Evolutionary conservation across 2,329 filamentous ascomycete species (phyloP).

Genomic region (Phyllosticta citrichinensis): DNA sequence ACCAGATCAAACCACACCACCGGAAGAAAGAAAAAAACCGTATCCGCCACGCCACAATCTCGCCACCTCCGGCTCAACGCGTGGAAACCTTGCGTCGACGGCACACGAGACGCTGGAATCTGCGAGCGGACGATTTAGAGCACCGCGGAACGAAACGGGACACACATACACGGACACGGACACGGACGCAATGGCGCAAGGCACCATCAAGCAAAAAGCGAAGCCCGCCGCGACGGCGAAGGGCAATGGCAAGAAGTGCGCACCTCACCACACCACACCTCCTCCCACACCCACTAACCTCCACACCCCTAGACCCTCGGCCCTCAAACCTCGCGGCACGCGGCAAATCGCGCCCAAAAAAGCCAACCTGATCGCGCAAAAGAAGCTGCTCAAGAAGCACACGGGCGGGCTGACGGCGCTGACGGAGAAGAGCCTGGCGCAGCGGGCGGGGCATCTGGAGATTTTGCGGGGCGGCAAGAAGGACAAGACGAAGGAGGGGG

Average conservation of each 20-base stretch:
- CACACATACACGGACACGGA: too few species aligned
- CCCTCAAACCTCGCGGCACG: slow-evolving; percentile 47
- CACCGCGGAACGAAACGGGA: too few species aligned
- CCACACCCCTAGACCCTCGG: slow-evolving; percentile 15
- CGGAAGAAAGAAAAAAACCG: too few species aligned
- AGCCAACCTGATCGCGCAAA: slow-evolving; percentile 46
- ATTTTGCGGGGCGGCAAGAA: slow-evolving; percentile 58
- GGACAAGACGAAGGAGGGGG: slow-evolving; percentile 20
- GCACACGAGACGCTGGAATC: too few species aligned
- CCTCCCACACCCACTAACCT: slow-evolving; percentile 13
- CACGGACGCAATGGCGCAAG: slow-evolving; percentile 38
- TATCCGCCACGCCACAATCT: neutral
- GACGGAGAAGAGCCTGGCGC: slow-evolving; percentile 58
- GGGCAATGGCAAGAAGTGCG: neutral
- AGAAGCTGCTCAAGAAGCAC: slow-evolving; percentile 58
- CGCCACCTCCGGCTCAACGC: neutral
- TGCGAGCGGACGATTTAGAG: too few species aligned
- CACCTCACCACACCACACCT: neutral
- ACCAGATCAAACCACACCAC: neutral
- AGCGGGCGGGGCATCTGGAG: slow-evolving; percentile 61
- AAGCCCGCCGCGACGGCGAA: neutral
- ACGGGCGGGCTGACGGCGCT: slow-evolving; percentile 51
- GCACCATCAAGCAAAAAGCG: slow-evolving; percentile 37
- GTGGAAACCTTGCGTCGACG: too few species aligned
- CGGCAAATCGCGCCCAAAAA: slow-evolving; percentile 60